A percentile compares a stretch with the other conserved stretches of the same genome.
Conservation (phyloP, 208 protist genomes). For the Crithidia sp. region DNA sequence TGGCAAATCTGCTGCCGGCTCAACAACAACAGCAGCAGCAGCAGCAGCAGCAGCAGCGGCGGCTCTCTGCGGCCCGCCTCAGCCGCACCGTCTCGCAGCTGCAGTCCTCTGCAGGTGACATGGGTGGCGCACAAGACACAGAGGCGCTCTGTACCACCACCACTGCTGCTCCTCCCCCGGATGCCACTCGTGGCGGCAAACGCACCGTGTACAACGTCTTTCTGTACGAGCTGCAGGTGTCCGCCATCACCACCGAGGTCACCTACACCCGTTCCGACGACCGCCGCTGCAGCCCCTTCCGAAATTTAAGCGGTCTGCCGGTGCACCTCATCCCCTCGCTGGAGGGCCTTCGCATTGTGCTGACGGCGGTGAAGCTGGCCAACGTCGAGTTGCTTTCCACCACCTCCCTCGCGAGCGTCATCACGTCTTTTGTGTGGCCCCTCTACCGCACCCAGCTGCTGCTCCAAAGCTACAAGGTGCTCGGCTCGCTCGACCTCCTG, state of each 20-base stretch:
- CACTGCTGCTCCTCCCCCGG: too few relatives aligned
- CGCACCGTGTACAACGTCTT: conserved; percentile 41
- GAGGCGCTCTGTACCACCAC: too few relatives aligned
- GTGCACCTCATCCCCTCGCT: conserved; percentile 56
- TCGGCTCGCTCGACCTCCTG: conserved; percentile 75
- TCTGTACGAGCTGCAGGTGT: conserved; percentile 49
- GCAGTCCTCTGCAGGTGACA: too few relatives aligned
- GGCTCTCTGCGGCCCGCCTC: too few relatives aligned
- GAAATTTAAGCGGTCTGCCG: conserved; percentile 29
- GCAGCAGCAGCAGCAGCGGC: too few relatives aligned
- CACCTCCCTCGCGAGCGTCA: conserved; percentile 24
- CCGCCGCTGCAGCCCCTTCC: conserved; percentile 57
- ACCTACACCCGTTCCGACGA: conserved; percentile 57
- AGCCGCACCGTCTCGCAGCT: too few relatives aligned
- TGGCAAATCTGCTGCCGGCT: too few relatives aligned
- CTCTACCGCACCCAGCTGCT: conserved; percentile 67
- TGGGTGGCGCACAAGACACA: too few relatives aligned
- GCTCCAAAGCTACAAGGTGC: conserved; percentile 76
- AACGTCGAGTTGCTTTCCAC: conserved; percentile 47
- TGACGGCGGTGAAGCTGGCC: conserved; percentile 34
- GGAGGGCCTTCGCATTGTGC: conserved; percentile 35
- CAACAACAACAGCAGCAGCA: too few relatives aligned
- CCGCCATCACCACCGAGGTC: conserved; percentile 39
- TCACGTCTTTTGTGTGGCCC: conserved; percentile 47
- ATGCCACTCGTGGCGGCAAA: too few relatives aligned